These are phyloP conservation scores for Acrocalymma vagum DNA, from an alignment of 2,329 filamentous ascomycete genomes.

Conservation along the genomic window DNA sequence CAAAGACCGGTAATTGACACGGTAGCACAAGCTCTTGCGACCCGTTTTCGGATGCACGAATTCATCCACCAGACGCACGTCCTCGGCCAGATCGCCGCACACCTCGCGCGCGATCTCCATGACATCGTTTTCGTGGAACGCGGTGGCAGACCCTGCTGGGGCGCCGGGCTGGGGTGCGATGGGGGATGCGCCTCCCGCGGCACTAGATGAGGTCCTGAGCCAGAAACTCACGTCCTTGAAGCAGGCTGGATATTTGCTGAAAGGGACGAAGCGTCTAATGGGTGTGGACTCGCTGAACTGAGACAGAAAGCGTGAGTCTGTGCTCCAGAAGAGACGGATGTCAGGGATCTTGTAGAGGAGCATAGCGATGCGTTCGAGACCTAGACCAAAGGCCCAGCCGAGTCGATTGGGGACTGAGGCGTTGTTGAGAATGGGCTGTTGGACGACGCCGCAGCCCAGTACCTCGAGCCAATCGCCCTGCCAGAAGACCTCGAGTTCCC, in stretches of 20 bases:
- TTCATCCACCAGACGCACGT: slow-evolving; percentile 83
- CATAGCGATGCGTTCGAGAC: slow-evolving; percentile 96
- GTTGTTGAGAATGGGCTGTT: slow-evolving; percentile 81
- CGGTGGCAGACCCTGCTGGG: slow-evolving; percentile 13
- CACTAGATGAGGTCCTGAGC: slow-evolving; percentile 59
- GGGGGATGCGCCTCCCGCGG: slow-evolving; percentile 32
- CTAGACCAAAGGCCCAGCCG: slow-evolving; percentile 96
- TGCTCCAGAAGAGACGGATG: slow-evolving; percentile 95
- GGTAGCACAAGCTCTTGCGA: slow-evolving; percentile 86
- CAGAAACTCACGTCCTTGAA: slow-evolving; percentile 96
- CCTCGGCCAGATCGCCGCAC: slow-evolving; percentile 85
- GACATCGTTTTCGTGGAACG: slow-evolving; percentile 92
- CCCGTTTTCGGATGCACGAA: slow-evolving; percentile 89
- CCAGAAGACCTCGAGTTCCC: slow-evolving; percentile 96
- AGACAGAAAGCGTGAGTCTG: slow-evolving; percentile 81
- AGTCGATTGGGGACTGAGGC: slow-evolving; percentile 78
- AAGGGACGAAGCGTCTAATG: slow-evolving; percentile 77
- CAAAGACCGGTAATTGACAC: slow-evolving; percentile 91
- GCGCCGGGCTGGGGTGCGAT: slow-evolving; percentile 4
- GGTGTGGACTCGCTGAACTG: slow-evolving; percentile 70
- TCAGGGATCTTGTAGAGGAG: slow-evolving; percentile 95
- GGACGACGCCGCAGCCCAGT: slow-evolving; percentile 88
- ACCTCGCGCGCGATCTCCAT: slow-evolving; percentile 93
- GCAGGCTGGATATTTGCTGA: slow-evolving; percentile 90
- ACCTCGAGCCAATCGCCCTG: slow-evolving; percentile 95